Base-by-base conservation (phyloP, 2,329 filamentous ascomycete species). In the Fusarium subtropicale region DNA sequence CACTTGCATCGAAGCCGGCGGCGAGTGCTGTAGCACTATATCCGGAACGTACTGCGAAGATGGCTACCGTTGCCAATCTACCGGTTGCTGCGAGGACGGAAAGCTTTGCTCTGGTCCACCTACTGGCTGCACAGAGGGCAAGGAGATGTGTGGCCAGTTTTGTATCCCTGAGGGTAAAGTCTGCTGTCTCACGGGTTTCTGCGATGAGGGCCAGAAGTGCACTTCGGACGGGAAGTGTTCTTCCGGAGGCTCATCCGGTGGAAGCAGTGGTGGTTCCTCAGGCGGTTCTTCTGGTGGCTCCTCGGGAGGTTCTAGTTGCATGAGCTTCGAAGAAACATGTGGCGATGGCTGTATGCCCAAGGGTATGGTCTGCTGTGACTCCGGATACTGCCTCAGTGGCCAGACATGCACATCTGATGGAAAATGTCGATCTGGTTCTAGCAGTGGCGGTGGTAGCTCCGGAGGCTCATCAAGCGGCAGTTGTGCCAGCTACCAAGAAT, bases 51-150 rank as follows among this genome's bases (percentile, higher is more conserved):
- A 75, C 61, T 80, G 79, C 67, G 71, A 75, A 10, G n/a, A 50
- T 15, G 78, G 76, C 8, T 67, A 75, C 22, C 73, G 74, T 60
- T 80, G 79, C 56, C 60, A 69, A 36, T 9, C 44, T 4, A 65
- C 71, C 7, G 77, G 77, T n/a, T 80, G 79, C 70, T 80, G 79
- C 51, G 61, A 66, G 15, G 53, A 66, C n/a, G 79, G 79, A 51
- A 60, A 76, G 52, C 58, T 73, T 22, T 80, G 79, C 69, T 62
- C 69, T 6, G 77, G 78, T n/a, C n/a, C 57, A 15, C 71, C 75
- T 11, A 57, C 66, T 2, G 74, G 71, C 18, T 78, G 76, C n/a
- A 46, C 48, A 10, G 18, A 65, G 0, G 76, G 71, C 41, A 69
- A 76, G 36, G 69, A 63, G 7, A 55, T 68, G 13, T 79, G 78